These are phyloP conservation scores for Geotrichum phurueaensis DNA, from an alignment of 1,139 yeast species.

Conservation along the genomic window DNA sequence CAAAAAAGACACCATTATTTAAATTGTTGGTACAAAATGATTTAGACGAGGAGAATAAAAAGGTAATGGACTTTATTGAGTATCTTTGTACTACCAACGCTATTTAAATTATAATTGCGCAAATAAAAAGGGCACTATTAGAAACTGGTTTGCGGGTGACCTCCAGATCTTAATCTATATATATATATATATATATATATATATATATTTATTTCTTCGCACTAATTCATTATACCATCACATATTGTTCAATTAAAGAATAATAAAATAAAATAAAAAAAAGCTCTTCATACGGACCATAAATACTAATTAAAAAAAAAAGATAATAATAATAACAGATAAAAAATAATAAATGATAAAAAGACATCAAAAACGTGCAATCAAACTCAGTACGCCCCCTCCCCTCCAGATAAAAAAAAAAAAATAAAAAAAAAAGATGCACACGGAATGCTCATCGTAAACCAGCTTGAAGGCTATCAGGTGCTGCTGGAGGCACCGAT, in stretches of 20 bases:
- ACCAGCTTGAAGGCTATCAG: not conserved
- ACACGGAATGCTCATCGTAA: not conserved
- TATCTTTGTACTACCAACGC: conserved; percentile 20
- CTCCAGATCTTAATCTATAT: too few species aligned
- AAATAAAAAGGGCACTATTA: too few species aligned
- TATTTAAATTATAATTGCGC: too few species aligned
- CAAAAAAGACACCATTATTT: conserved; percentile 33
- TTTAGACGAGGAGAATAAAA: conserved; percentile 34
- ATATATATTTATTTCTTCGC: not conserved
- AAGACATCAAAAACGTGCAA: not conserved
- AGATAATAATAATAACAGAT: not conserved
- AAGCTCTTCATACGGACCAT: conserved; percentile 5
- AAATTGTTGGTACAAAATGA: conserved; percentile 38
- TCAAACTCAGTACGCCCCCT: not conserved
- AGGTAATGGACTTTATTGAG: conserved; percentile 32
- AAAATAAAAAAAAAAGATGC: too few species aligned
- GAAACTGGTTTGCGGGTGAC: too few species aligned
- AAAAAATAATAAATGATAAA: not conserved
- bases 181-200: too few species aligned
- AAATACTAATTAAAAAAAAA: conserved; percentile 5
- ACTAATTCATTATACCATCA: not conserved
- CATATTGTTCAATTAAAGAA: not conserved
- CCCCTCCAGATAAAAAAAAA: not conserved
- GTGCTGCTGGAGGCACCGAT: conserved; percentile 3
- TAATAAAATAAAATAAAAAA: not conserved